A percentile compares a stretch with the other conserved stretches of the same genome.
Evolutionary conservation across 306 rosid species (phyloP).

Genomic region (Oemleria cerasiformis): DNA sequence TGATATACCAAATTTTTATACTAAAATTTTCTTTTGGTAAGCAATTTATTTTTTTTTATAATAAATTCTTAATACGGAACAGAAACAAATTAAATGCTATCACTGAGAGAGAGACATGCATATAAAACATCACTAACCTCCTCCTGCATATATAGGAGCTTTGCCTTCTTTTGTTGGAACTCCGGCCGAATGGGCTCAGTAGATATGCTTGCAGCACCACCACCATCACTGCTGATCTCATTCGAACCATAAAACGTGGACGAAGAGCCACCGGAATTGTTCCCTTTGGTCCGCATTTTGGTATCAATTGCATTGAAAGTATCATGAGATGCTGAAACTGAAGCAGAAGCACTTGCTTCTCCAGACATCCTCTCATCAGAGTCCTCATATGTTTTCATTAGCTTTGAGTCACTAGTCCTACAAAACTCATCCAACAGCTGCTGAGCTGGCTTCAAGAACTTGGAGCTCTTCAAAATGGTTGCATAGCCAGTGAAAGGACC

Average conservation of each 20-base stretch:
- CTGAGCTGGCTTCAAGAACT: constrained; percentile 71
- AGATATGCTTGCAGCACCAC: constrained; percentile 45
- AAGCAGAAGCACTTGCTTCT: constrained; percentile 39
- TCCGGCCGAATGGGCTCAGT: constrained; percentile 47
- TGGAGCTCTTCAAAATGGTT: constrained; percentile 74
- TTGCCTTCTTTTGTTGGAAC: constrained; percentile 73
- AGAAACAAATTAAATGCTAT: too few species aligned
- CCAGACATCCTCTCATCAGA: constrained; percentile 44
- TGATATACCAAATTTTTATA: too few species aligned
- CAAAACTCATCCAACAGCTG: constrained; percentile 65
- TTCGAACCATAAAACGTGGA: constrained; percentile 45
- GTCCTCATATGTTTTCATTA: constrained; percentile 22
- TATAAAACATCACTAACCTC: constrained; percentile 58
- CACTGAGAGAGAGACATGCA: neutral
- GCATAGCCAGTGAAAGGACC: constrained; percentile 98
- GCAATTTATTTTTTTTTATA: too few species aligned
- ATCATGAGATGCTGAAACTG: constrained; percentile 27
- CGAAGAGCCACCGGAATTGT: constrained; percentile 46
- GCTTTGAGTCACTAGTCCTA: constrained; percentile 25
- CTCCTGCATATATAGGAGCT: constrained; percentile 75
- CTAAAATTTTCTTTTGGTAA: too few species aligned
- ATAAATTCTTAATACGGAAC: too few species aligned
- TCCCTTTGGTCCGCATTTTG: constrained; percentile 28
- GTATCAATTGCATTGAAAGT: constrained; percentile 33
- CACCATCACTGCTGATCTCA: constrained; percentile 45